Base-by-base conservation (phyloP, 441 rosid genomes). In the Populus hybrid region DNA sequence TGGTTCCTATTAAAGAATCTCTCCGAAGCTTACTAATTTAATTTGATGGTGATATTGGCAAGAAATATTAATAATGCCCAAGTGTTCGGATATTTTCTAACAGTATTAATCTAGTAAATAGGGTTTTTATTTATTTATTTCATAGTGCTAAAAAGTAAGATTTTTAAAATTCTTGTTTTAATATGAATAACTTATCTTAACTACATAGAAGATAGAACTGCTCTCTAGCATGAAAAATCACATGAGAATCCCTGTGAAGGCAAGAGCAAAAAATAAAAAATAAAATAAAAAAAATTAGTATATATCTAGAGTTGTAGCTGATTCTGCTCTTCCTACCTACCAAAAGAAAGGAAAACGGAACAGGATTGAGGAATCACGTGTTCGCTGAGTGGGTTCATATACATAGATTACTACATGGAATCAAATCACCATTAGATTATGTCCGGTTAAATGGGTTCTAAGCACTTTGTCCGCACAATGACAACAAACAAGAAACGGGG, bases 381-480 rank as follows among this genome's bases (percentile, higher is more conserved):
- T 14, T 14, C 30, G 35, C 38, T 8, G 34, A 5, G 35, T 26
- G 35, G 30, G 20, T 66, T 28, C 16, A 24, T 66, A 5, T 2
- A 5, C 28, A 66, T 2, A 66, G n/a, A 67, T 30, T 18, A 26
- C 38, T 18, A 26, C 38, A 67, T 38, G n/a, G 72, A 14, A 8
- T 30, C 6, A 11, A 12, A 76, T 69, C 12, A 7, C 12, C 12
- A 24, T 26, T 28, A 69, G 76, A 75, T 66, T 0, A 50, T 82
- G 85, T 84, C 83, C n/a, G 76, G 30, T 59, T 40, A 46, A 79
- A 61, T 66, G 84, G 82, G 77, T 32, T 82, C 66, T 21, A 11
- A 71, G 76, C 35, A 70, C 65, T 21, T 38, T 57, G 77, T 79
- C 85, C 86, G 83, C 81, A 79, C 81, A n/a, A 63, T 16, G 68